A percentile compares a stretch with the other conserved stretches of the same genome.
These are phyloP conservation scores for Gilbertella persicaria DNA, from an alignment of 371 early-diverging fungal species.

Conservation along the genomic window DNA sequence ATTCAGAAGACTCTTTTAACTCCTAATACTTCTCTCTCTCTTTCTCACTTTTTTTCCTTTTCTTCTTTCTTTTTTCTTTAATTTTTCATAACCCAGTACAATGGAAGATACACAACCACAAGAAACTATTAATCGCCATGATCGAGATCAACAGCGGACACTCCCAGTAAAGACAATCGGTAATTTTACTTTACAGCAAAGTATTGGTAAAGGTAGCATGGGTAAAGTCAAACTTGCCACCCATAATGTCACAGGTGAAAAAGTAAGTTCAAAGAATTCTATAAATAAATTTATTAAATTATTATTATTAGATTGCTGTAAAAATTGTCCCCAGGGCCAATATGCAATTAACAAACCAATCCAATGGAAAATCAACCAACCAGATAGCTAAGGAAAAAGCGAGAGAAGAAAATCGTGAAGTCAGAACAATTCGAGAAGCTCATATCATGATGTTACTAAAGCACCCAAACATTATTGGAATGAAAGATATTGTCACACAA, in stretches of 20 bases:
- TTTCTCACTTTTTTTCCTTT: slow-evolving; percentile 5
- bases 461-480: slow-evolving; percentile 86
- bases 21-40: slow-evolving; percentile 6
- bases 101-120: slow-evolving; percentile 22
- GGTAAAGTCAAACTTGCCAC: slow-evolving; percentile 50
- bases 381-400: slow-evolving; percentile 47
- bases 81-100: slow-evolving; percentile 13
- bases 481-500: slow-evolving; percentile 83
- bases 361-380: slow-evolving; percentile 23
- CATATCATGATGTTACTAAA: slow-evolving; percentile 90
- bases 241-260: slow-evolving; percentile 48
- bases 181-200: slow-evolving; percentile 39
- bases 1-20: slow-evolving; percentile 21
- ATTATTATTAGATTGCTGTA: slow-evolving; percentile 44
- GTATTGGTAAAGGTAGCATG: slow-evolving; percentile 49
- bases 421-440: slow-evolving; percentile 88
- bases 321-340: slow-evolving; percentile 52
- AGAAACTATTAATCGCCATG: not conserved
- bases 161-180: slow-evolving; percentile 34
- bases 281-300: slow-evolving; percentile 8
- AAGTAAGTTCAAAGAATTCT: slow-evolving; percentile 27
- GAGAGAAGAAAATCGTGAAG: slow-evolving; percentile 75
- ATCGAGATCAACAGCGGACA: slow-evolving; percentile 12
- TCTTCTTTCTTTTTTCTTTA: slow-evolving; percentile 14
- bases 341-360: slow-evolving; percentile 22